Base-by-base conservation (phyloP, 345 rosid species). In the Aegle marmelos region DNA sequence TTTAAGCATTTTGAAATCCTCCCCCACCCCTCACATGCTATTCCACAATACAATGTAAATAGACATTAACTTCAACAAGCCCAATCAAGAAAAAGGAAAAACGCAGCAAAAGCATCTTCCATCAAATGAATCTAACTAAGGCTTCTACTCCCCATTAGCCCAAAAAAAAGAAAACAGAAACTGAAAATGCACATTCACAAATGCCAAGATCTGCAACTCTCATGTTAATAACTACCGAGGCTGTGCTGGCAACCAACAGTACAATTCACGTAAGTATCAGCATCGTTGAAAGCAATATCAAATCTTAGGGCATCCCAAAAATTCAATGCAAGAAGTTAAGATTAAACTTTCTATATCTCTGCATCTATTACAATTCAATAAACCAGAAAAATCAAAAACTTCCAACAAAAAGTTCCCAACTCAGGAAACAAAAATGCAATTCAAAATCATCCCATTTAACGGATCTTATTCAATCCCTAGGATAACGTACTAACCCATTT, bases 391-490 rank as follows among this genome's bases (percentile, higher is more conserved):
- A 25, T 30, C 9, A 70, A 7, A 28, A 53, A 27, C 34, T 36
- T 7, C 1, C 5, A 50, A 48, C 21, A 48, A 50, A 50, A 25
- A 50, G 24, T 48, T 27, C 8, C 45, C 30, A 41, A 41, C 27
- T 74, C 14, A 41, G 39, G 37, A 11, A 28, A 6, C 31, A 9
- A 30, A 63, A 56, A 73, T 64, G 60, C 14, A 9, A 77, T 6
- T 45, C 14, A 45, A 76, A 72, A 61, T 27, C 37, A 67, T 24
- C 10, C n/a, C 73, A 61, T 75, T 37, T 17, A 63, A 63, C 78
- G 68, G 86, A 85, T 83, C 88, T 70, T 77, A 54, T 59, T 54
- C 71, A 41, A 69, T 19, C 58, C 57, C 45, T 22, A 10, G 30
- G 53, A n/a, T 41, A 73, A 74, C 54, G 27, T 37, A 31, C 57